A percentile compares a stretch with the other conserved stretches of the same genome.
Evolutionary conservation across 176 grass and related monocot genomes (phyloP).

Genomic region (Elymus sibiricus): DNA sequence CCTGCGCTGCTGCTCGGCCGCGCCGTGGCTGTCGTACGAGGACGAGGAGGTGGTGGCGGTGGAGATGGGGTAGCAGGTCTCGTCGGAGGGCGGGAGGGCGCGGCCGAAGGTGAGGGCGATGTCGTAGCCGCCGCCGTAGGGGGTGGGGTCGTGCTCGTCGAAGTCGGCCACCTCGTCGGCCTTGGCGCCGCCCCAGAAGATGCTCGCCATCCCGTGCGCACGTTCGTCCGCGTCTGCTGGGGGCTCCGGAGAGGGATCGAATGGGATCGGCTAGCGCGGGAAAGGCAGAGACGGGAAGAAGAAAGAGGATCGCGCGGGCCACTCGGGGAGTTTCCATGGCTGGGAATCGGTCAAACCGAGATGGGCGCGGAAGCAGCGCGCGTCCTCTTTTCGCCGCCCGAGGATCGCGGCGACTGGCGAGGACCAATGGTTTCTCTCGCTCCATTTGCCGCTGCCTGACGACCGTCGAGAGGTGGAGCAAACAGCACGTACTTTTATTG

Average conservation of each 20-base stretch:
- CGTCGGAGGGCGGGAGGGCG: constrained; percentile 69
- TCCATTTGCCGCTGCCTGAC: neutral
- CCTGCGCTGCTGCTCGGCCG: constrained; percentile 32
- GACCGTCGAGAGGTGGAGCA: neutral
- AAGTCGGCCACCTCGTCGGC: constrained; percentile 73
- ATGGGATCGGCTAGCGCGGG: neutral
- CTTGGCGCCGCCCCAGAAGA: constrained; percentile 35
- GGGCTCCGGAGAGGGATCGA: neutral
- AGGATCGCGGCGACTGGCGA: neutral
- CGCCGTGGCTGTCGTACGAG: constrained; percentile 36
- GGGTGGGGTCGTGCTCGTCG: constrained; percentile 82
- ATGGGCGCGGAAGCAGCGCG: constrained; percentile 12
- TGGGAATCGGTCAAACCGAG: neutral
- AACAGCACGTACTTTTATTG: neutral
- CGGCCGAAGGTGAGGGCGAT: constrained; percentile 66
- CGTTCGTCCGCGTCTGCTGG: neutral
- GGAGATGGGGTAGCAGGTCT: constrained; percentile 75
- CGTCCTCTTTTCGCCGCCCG: neutral
- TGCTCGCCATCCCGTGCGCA: constrained; percentile 30
- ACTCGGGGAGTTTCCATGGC: constrained; percentile 19
- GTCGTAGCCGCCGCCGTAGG: constrained; percentile 90
- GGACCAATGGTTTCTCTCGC: neutral
- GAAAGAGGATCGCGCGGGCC: neutral
- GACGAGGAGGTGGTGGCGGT: constrained; percentile 30
- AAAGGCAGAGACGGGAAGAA: neutral